Percentiles rank a stretch among this genome's conserved stretches.
Evolutionary conservation across 2,329 filamentous ascomycete species (phyloP).

Genomic region (Dryadomyces quercus-mongolicae): DNA sequence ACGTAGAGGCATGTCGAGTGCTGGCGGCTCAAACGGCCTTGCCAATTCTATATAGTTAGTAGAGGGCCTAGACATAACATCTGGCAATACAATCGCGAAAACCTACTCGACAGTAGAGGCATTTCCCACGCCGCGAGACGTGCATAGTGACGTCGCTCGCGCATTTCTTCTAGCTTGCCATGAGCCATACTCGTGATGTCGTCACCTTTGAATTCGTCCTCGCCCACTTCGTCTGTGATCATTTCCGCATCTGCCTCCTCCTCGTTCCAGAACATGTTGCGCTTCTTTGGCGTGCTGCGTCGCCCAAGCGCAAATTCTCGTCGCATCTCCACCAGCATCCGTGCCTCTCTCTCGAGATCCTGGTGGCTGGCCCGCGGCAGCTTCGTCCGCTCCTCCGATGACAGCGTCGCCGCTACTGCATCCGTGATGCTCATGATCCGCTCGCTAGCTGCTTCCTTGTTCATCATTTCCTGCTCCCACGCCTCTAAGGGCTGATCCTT

Average conservation of each 20-base stretch:
- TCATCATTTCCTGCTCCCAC: constrained; percentile 10
- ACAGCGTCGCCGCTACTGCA: constrained; percentile 1
- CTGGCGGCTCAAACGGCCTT: constrained; percentile 66
- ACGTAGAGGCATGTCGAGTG: constrained; percentile 57
- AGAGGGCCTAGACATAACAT: not conserved
- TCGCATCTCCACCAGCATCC: constrained; percentile 2
- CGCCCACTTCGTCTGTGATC: constrained; percentile 38
- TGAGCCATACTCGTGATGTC: constrained; percentile 78
- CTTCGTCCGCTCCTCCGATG: not conserved
- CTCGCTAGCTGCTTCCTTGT: not conserved
- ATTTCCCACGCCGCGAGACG: constrained; percentile 90
- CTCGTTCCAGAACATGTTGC: constrained; percentile 33
- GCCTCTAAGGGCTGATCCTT: constrained; percentile 9
- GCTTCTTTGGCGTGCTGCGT: constrained; percentile 14
- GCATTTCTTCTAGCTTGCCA: constrained; percentile 73
- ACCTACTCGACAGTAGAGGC: constrained; percentile 74
- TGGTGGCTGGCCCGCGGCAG: not conserved
- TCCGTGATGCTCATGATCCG: constrained; percentile 4
- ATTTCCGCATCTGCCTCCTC: constrained; percentile 35
- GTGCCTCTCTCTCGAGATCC: constrained; percentile 3
- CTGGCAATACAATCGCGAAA: not conserved
- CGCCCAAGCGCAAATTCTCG: not conserved
- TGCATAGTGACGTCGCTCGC: constrained; percentile 80
- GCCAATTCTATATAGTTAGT: constrained; percentile 52
- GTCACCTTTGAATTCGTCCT: constrained; percentile 60